phyloP scores from a whole-genome alignment of 2,329 filamentous ascomycete genomes.

The Akanthomyces muscarius region DNA sequence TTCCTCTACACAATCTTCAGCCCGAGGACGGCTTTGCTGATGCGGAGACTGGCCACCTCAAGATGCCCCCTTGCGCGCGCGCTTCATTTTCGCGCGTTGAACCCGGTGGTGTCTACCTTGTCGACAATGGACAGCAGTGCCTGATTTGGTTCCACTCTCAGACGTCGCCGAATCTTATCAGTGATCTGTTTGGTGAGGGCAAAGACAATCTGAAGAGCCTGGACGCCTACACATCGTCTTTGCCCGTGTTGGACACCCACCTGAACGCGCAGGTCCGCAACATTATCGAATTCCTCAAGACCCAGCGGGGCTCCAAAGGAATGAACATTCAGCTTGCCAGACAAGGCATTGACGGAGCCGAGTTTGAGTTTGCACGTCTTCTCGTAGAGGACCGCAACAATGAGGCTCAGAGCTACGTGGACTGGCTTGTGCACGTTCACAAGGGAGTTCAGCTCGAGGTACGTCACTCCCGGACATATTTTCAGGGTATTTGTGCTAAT shows the following conservation, averaged over 20 bases:
- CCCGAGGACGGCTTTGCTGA: slow-evolving; percentile 91
- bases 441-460: slow-evolving; percentile 88
- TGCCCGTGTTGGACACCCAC: slow-evolving; percentile 86
- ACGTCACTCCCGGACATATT: slow-evolving; percentile 28
- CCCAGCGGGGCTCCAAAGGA: slow-evolving; percentile 78
- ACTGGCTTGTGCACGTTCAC: slow-evolving; percentile 96
- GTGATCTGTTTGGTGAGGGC: slow-evolving; percentile 83
- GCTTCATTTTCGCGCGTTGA: slow-evolving; percentile 86
- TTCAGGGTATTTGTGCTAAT: not conserved
- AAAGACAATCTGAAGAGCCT: slow-evolving; percentile 66
- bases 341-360: slow-evolving; percentile 89
- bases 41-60: slow-evolving; percentile 74
- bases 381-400: slow-evolving; percentile 95
- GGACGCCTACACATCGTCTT: slow-evolving; percentile 72
- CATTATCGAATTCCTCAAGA: slow-evolving; percentile 79
- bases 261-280: slow-evolving; percentile 94
- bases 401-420: slow-evolving; percentile 95
- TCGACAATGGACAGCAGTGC: slow-evolving; percentile 92
- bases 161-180: slow-evolving; percentile 85
- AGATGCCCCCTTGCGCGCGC: slow-evolving; percentile 74
- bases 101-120: slow-evolving; percentile 86
- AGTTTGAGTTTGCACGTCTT: slow-evolving; percentile 92
- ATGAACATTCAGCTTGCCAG: slow-evolving; percentile 85
- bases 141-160: slow-evolving; percentile 90
- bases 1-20: slow-evolving; percentile 84